phyloP scores from a whole-genome alignment of 768 basidiomycete species.

The Leccinum disarticulatum region DNA sequence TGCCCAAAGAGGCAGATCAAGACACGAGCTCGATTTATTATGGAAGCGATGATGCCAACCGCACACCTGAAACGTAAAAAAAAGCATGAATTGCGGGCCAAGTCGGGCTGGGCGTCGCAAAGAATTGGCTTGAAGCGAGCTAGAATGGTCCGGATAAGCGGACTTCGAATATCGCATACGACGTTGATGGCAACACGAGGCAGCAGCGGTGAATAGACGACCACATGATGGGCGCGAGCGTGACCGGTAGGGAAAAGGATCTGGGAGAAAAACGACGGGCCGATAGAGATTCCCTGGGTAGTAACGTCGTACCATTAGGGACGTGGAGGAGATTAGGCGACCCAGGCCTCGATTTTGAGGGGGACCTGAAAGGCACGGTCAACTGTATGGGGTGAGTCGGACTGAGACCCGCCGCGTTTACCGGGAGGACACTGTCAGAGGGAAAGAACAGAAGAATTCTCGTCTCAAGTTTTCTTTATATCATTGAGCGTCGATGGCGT shows the following conservation, averaged over 20 bases:
- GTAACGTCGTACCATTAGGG: neutral
- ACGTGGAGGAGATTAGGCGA: neutral
- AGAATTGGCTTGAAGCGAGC: neutral
- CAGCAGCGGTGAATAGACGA: neutral
- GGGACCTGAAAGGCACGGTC: neutral
- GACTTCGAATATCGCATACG: conserved; percentile 11
- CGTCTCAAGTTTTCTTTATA: neutral
- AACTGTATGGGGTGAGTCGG: neutral
- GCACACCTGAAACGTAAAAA: conserved; percentile 15
- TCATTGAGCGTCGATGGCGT: conserved; percentile 10
- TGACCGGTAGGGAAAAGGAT: neutral
- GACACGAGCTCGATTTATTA: neutral
- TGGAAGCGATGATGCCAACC: neutral
- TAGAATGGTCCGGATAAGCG: conserved; percentile 5
- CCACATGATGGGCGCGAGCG: neutral
- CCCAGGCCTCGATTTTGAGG: neutral
- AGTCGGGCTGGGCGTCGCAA: conserved; percentile 1
- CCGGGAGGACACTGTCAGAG: neutral
- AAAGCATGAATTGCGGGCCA: conserved; percentile 2
- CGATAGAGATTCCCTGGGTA: neutral
- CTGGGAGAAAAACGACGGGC: neutral
- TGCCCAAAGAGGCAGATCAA: conserved; percentile 7
- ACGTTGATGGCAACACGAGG: neutral
- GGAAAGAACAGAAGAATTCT: neutral
- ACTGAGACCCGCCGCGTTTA: neutral